Percentiles rank a stretch among this genome's conserved stretches.
These are phyloP conservation scores for Liquidambar formosana DNA, from an alignment of 164 flowering plant species.

Conservation along the genomic window DNA sequence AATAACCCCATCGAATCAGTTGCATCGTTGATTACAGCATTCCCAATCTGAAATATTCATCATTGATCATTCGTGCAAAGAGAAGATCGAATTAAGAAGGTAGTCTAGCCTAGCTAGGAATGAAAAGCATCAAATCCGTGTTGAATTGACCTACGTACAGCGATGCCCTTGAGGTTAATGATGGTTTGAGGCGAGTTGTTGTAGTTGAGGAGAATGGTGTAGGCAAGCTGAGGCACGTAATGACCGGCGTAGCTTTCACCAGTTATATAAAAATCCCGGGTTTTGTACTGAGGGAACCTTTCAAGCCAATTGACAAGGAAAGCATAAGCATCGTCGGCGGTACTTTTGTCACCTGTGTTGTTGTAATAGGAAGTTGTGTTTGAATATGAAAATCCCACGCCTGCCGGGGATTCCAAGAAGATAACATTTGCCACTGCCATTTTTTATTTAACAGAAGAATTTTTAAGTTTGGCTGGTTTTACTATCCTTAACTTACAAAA, in stretches of 20 bases:
- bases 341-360: constrained; percentile 31
- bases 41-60: constrained; percentile 56
- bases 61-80: too few relatives aligned
- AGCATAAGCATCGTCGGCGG: constrained; percentile 40
- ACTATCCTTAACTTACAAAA: too few relatives aligned
- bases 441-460: too few relatives aligned
- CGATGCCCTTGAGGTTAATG: constrained; percentile 50
- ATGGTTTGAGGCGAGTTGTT: too few relatives aligned
- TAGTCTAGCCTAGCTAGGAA: too few relatives aligned
- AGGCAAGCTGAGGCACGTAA: constrained; percentile 52
- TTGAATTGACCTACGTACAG: too few relatives aligned
- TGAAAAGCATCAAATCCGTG: too few relatives aligned
- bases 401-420: constrained; percentile 63
- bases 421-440: constrained; percentile 58
- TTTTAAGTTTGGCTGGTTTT: too few relatives aligned
- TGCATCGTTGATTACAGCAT: constrained; percentile 28
- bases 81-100: too few relatives aligned
- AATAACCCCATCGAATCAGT: constrained; percentile 11
- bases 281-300: constrained; percentile 43
- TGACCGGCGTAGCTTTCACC: constrained; percentile 56
- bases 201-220: constrained; percentile 29
- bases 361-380: constrained; percentile 46
- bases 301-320: constrained; percentile 45
- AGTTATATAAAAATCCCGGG: constrained; percentile 36
- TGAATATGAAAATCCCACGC: constrained; percentile 65